Conservation (phyloP, 805 yeast species). For the Hermanozyma aechmeae region DNA sequence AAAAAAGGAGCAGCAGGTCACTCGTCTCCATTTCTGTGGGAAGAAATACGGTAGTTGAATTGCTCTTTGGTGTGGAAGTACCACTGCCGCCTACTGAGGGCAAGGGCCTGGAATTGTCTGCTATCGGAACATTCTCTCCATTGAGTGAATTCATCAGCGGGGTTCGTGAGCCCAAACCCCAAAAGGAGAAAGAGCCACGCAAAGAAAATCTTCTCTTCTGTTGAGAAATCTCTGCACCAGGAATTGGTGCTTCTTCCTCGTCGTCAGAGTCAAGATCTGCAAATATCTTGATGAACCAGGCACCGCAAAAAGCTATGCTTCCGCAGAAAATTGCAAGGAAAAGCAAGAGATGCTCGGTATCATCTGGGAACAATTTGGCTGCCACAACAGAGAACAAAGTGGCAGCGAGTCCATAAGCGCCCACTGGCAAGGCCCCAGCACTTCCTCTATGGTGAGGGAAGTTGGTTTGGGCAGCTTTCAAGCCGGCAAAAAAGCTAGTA, state of each 20-base stretch:
- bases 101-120: too few species aligned
- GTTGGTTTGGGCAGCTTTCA: slow-evolving; percentile 50
- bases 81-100: too few species aligned
- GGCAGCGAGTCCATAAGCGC: slow-evolving; percentile 66
- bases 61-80: too few species aligned
- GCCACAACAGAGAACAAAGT: slow-evolving; percentile 52
- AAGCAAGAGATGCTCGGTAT: slow-evolving; percentile 45
- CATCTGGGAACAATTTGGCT: slow-evolving; percentile 39
- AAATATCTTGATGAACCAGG: slow-evolving; percentile 35
- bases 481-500: slow-evolving; percentile 48
- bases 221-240: neutral
- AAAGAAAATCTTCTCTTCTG: slow-evolving; percentile 4
- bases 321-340: slow-evolving; percentile 52
- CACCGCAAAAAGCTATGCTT: slow-evolving; percentile 30
- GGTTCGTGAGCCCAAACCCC: slow-evolving; percentile 31
- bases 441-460: slow-evolving; percentile 65
- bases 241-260: slow-evolving; percentile 6
- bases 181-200: slow-evolving; percentile 28
- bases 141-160: too few species aligned
- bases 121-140: too few species aligned
- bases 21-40: too few species aligned
- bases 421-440: slow-evolving; percentile 61
- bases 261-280: slow-evolving; percentile 22
- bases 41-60: too few species aligned
- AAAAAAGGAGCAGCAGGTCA: too few species aligned